phyloP scores from a whole-genome alignment of 495 filamentous ascomycete genomes.

The Pseudomonodictys pantanalensis region DNA sequence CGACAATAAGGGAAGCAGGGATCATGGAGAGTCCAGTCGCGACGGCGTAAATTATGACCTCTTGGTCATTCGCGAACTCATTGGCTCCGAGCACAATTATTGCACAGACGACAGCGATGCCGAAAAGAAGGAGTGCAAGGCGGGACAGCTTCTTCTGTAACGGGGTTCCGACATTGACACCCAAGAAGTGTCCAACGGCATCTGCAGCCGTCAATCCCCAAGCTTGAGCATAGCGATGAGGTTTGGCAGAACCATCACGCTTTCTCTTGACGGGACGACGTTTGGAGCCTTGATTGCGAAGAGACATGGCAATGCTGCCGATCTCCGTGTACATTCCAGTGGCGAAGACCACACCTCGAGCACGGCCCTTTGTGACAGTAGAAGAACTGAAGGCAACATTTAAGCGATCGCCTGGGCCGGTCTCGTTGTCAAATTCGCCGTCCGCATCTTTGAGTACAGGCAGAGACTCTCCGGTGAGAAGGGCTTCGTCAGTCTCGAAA shows the following conservation, averaged over 20 bases:
- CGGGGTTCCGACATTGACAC: constrained; percentile 55
- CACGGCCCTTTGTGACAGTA: constrained; percentile 69
- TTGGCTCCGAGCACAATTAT: constrained; percentile 68
- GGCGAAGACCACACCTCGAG: constrained; percentile 64
- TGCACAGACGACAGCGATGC: constrained; percentile 65
- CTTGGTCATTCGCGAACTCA: constrained; percentile 56
- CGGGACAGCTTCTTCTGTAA: constrained; percentile 69
- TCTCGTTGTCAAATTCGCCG: constrained; percentile 41
- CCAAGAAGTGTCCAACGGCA: constrained; percentile 58
- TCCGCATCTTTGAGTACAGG: constrained; percentile 58
- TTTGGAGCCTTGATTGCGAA: constrained; percentile 44
- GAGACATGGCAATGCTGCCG: constrained; percentile 63
- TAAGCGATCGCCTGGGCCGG: constrained; percentile 64
- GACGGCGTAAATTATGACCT: constrained; percentile 69
- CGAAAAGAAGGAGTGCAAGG: constrained; percentile 67
- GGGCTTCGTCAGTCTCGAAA: constrained; percentile 69
- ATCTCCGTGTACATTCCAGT: constrained; percentile 73
- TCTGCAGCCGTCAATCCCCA: constrained; percentile 64
- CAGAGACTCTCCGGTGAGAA: constrained; percentile 75
- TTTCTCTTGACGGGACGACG: constrained; percentile 44
- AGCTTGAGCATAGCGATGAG: constrained; percentile 66
- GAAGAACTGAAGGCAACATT: constrained; percentile 73
- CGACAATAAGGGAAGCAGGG: constrained; percentile 71
- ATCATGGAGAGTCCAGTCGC: constrained; percentile 53
- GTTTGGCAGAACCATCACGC: constrained; percentile 33